Conservation (phyloP, 768 basidiomycete genomes). For the Tylopilus sp. region DNA sequence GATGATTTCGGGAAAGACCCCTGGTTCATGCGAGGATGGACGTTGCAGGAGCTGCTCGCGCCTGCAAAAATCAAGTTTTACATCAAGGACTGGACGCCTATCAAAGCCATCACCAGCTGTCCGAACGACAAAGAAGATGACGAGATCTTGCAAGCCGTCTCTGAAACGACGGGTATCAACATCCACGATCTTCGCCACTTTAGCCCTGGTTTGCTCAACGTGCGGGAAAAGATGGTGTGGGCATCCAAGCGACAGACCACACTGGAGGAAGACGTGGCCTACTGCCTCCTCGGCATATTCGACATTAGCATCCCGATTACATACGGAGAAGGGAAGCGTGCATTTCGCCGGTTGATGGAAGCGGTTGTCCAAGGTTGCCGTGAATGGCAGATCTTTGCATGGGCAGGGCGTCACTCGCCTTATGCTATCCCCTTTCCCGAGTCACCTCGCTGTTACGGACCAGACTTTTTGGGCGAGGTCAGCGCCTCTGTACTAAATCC, state of each 20-base stretch:
- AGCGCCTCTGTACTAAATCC: neutral
- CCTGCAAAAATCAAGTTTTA: slow-evolving; percentile 7
- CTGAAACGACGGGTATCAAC: neutral
- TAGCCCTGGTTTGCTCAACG: slow-evolving; percentile 5
- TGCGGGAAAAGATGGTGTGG: slow-evolving; percentile 11
- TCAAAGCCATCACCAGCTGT: neutral
- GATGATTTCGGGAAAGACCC: neutral
- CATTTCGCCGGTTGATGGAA: slow-evolving; percentile 10
- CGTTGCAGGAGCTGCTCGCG: slow-evolving; percentile 10
- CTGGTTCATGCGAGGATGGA: slow-evolving; percentile 10
- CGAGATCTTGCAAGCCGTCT: neutral
- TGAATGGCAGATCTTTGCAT: slow-evolving; percentile 10
- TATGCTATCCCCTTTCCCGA: slow-evolving; percentile 5
- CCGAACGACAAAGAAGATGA: slow-evolving; percentile 4
- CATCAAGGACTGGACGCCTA: neutral
- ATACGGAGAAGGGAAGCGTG: slow-evolving; percentile 11
- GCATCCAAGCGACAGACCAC: slow-evolving; percentile 5
- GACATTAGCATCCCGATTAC: slow-evolving; percentile 7
- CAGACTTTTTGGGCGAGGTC: neutral
- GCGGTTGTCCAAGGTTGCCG: slow-evolving; percentile 4
- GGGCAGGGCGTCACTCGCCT: slow-evolving; percentile 6
- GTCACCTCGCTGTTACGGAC: slow-evolving; percentile 1
- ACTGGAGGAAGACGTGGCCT: slow-evolving; percentile 2
- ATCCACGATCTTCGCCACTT: neutral
- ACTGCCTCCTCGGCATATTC: slow-evolving; percentile 8